A percentile compares a stretch with the other conserved stretches of the same genome.
Conservation (phyloP, 257 asterid genomes). For the Solanum chaucha region DNA sequence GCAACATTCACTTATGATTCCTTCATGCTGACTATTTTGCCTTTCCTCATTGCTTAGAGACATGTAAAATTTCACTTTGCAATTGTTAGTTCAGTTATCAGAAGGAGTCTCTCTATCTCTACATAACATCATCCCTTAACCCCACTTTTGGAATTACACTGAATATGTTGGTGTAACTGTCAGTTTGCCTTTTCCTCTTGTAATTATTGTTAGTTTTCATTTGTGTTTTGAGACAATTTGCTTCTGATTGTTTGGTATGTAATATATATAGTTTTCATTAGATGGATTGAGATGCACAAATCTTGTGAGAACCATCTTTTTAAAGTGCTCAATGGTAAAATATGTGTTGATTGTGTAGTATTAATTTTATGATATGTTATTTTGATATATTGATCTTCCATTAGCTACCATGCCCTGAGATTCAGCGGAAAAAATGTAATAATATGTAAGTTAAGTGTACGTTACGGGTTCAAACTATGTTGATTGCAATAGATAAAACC, state of each 20-base stretch:
- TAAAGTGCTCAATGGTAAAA: background rate
- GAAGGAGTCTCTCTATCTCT: background rate
- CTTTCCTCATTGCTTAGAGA: conserved; percentile 67
- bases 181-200: background rate
- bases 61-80: background rate
- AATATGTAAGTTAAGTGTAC: too few species aligned
- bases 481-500: background rate
- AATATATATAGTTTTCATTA: background rate
- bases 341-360: background rate
- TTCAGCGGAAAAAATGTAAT: background rate
- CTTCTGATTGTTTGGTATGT: background rate
- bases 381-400: background rate
- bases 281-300: too few species aligned
- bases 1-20: conserved; percentile 74
- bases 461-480: background rate
- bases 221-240: background rate
- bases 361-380: background rate
- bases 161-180: background rate
- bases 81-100: background rate
- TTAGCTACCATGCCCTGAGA: background rate
- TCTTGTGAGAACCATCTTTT: too few species aligned
- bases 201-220: background rate
- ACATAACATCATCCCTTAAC: background rate
- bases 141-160: too few species aligned
- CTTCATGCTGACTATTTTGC: conserved; percentile 82